Conservation (phyloP, 2,329 filamentous ascomycete genomes). For the Cytospora piceae region DNA sequence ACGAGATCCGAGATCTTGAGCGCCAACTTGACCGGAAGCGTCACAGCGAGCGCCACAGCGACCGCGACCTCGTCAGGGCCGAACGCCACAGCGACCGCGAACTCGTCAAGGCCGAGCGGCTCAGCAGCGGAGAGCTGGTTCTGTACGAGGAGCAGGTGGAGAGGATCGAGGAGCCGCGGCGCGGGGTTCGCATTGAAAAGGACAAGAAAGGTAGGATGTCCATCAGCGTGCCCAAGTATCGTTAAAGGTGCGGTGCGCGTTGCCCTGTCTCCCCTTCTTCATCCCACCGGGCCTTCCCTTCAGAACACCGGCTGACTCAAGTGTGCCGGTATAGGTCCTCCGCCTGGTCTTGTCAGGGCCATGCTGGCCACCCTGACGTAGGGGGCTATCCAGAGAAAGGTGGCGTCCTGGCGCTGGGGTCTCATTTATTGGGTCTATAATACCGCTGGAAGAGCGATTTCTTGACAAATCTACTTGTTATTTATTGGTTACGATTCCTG, state of each 20-base stretch:
- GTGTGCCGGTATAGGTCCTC: slow-evolving; percentile 55
- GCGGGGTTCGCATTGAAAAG: slow-evolving; percentile 74
- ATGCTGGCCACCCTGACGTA: slow-evolving; percentile 74
- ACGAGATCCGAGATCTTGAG: slow-evolving; percentile 74
- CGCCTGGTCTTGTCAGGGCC: slow-evolving; percentile 65
- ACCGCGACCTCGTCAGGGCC: slow-evolving; percentile 59
- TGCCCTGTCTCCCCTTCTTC: slow-evolving; percentile 34
- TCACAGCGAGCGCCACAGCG: slow-evolving; percentile 43
- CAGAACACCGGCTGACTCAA: slow-evolving; percentile 28
- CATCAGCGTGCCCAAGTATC: slow-evolving; percentile 77
- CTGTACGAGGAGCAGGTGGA: slow-evolving; percentile 65
- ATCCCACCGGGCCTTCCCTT: neutral
- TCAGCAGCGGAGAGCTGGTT: slow-evolving; percentile 65
- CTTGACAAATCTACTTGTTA: slow-evolving; percentile 19
- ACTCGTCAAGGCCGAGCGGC: slow-evolving; percentile 59
- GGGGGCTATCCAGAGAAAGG: slow-evolving; percentile 31
- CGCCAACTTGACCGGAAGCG: slow-evolving; percentile 54
- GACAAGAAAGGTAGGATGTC: slow-evolving; percentile 96
- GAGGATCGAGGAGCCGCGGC: slow-evolving; percentile 56
- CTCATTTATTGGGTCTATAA: neutral
- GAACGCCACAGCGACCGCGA: slow-evolving; percentile 51
- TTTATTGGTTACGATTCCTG: slow-evolving; percentile 13
- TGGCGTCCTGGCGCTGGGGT: slow-evolving; percentile 7
- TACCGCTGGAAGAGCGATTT: slow-evolving; percentile 9
- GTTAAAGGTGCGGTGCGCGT: slow-evolving; percentile 55